phyloP scores from a whole-genome alignment of 163 green algal species.

The Scenedesmus sp. region DNA sequence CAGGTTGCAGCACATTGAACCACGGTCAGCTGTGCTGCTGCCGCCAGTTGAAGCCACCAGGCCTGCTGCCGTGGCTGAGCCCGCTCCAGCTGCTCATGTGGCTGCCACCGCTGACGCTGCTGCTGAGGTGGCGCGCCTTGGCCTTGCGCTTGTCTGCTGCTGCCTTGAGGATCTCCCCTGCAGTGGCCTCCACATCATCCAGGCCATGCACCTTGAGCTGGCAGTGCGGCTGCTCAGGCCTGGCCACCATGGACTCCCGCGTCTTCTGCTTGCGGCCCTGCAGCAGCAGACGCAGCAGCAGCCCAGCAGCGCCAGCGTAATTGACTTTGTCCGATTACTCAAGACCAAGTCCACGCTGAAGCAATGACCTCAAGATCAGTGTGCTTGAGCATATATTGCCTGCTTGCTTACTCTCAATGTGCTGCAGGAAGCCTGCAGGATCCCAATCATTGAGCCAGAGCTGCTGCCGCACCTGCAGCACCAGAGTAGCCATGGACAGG shows the following conservation, averaged over 20 bases:
- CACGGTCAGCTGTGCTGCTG: conserved; percentile 1
- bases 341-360: too few relatives aligned
- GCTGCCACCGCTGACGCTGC: conserved; percentile 23
- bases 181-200: conserved; percentile 30
- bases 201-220: conserved; percentile 45
- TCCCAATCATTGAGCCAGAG: too few relatives aligned
- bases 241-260: conserved; percentile 35
- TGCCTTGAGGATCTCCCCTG: conserved; percentile 34
- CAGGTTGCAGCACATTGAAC: neutral
- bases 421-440: too few relatives aligned
- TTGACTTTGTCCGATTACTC: too few relatives aligned
- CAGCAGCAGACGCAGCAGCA: neutral
- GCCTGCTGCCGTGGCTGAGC: neutral
- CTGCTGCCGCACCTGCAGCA: neutral
- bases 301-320: neutral
- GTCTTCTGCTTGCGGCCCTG: conserved; percentile 42
- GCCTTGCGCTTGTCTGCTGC: conserved; percentile 42
- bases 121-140: conserved; percentile 11
- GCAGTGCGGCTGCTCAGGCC: conserved; percentile 40
- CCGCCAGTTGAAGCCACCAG: conserved; percentile 33
- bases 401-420: too few relatives aligned
- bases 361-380: too few relatives aligned
- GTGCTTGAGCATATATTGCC: too few relatives aligned
- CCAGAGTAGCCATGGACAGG: conserved; percentile 14
- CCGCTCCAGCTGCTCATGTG: conserved; percentile 41